Evolutionary conservation across 768 basidiomycete species (phyloP).

Genomic region (Mycena haematopus): DNA sequence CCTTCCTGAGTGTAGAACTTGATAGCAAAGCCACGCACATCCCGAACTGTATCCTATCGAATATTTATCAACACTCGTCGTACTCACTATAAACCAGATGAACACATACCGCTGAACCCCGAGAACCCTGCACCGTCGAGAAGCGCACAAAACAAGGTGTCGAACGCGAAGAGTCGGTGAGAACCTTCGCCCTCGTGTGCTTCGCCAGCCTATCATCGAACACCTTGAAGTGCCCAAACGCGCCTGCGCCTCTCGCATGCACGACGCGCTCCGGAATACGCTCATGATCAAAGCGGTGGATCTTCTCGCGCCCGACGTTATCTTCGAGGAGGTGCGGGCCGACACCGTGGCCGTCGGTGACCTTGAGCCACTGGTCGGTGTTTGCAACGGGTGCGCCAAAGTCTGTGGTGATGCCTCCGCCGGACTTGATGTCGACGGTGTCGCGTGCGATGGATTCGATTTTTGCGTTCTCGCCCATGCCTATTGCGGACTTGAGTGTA

Average conservation of each 20-base stretch:
- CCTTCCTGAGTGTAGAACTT: constrained; percentile 88
- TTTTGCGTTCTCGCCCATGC: too few species aligned
- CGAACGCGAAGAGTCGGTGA: constrained; percentile 73
- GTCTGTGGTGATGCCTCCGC: too few species aligned
- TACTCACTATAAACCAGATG: too few species aligned
- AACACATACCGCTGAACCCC: too few species aligned
- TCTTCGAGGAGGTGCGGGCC: constrained; percentile 84
- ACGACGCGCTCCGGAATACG: constrained; percentile 84
- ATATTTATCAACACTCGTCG: too few species aligned
- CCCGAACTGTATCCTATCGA: constrained; percentile 85
- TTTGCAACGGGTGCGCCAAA: too few species aligned
- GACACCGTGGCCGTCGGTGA: constrained; percentile 45
- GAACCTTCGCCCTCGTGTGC: constrained; percentile 39
- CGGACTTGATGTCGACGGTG: too few species aligned
- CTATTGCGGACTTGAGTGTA: too few species aligned
- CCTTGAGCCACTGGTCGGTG: too few species aligned
- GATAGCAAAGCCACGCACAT: constrained; percentile 86
- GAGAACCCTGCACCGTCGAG: constrained; percentile 82
- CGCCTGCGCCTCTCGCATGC: constrained; percentile 74
- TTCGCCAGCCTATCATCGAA: constrained; percentile 71
- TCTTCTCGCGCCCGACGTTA: constrained; percentile 46
- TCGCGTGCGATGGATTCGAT: too few species aligned
- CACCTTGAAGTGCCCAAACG: constrained; percentile 85
- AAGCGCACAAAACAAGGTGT: constrained; percentile 87
- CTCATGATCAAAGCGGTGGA: constrained; percentile 80